phyloP scores from a whole-genome alignment of 306 rosid genomes.

The Citrullus colocynthis region DNA sequence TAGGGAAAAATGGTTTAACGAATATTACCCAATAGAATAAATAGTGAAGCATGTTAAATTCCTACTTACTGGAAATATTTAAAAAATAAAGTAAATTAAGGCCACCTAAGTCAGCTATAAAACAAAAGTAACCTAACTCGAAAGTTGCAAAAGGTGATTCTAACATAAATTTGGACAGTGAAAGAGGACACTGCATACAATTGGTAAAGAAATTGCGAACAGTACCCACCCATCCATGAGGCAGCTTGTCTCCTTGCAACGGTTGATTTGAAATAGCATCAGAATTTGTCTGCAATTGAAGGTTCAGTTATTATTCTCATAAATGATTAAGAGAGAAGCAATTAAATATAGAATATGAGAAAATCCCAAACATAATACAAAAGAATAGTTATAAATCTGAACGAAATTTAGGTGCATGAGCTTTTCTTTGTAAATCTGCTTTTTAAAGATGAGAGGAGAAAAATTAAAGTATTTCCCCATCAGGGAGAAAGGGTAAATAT shows the following conservation, averaged over 20 bases:
- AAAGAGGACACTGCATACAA: neutral
- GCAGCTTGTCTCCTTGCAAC: conserved; percentile 32
- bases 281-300: conserved; percentile 35
- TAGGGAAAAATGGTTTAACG: neutral
- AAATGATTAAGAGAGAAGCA: conserved; percentile 7
- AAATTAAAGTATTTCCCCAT: neutral
- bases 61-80: neutral
- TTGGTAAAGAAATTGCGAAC: neutral
- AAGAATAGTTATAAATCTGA: neutral
- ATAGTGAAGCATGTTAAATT: neutral
- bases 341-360: neutral
- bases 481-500: neutral
- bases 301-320: conserved; percentile 9
- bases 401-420: neutral
- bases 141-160: neutral
- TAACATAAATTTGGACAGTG: neutral
- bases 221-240: conserved; percentile 72
- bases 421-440: neutral
- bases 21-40: neutral
- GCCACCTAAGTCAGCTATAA: neutral
- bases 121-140: neutral
- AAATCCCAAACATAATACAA: neutral
- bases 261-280: conserved; percentile 30
- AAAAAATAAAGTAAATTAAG: neutral
- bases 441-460: neutral